phyloP scores from a whole-genome alignment of 495 filamentous ascomycete genomes.

The Podospora sp. region DNA sequence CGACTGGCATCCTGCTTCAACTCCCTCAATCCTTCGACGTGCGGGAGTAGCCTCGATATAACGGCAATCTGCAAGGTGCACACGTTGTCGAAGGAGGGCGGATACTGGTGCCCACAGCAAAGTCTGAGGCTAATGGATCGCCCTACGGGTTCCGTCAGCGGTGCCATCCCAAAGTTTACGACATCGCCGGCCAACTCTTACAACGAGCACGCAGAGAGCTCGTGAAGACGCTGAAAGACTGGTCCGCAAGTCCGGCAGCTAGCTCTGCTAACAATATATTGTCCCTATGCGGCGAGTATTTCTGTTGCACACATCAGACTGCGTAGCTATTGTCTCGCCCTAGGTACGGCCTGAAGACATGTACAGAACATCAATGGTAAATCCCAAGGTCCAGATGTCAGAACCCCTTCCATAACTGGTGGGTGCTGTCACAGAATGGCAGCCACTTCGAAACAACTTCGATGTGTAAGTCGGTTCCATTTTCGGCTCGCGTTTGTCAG shows the following conservation, averaged over 20 bases:
- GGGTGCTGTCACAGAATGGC: not conserved
- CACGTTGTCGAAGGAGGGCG: not conserved
- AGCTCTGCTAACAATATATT: no score
- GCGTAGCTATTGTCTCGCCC: no score
- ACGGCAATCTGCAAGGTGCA: not conserved
- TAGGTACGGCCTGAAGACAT: no score
- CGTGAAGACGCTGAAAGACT: no score
- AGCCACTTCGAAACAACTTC: not conserved
- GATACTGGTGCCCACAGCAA: not conserved
- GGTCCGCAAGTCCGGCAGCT: no score
- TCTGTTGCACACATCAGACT: no score
- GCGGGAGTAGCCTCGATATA: not conserved
- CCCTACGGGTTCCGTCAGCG: no score
- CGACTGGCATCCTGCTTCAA: not conserved
- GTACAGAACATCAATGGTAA: no score
- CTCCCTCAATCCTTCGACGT: not conserved
- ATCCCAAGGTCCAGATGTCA: not conserved
- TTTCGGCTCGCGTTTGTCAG: not conserved
- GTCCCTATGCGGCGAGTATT: no score
- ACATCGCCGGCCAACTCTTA: no score
- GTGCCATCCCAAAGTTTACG: no score
- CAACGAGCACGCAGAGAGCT: no score
- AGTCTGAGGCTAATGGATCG: not conserved
- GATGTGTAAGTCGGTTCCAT: not conserved
- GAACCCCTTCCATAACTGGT: not conserved